These are phyloP conservation scores for Mollisia scopiformis DNA, from an alignment of 2,329 filamentous ascomycete species.

Conservation along the genomic window DNA sequence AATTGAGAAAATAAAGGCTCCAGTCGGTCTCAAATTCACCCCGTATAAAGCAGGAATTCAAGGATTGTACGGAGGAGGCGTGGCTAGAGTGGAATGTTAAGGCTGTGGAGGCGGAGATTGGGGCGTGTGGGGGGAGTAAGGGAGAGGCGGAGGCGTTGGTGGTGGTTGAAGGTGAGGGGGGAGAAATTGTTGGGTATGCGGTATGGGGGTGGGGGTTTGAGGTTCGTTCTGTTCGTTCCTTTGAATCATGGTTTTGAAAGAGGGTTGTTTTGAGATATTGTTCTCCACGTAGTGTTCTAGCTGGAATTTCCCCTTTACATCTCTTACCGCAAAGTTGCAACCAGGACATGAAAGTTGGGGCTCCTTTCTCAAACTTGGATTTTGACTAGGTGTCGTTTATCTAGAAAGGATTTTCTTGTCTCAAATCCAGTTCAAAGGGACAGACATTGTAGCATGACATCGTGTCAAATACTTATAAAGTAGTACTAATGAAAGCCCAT, in stretches of 20 bases:
- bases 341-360: too few relatives aligned
- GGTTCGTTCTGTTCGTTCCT: background rate
- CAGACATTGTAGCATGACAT: too few relatives aligned
- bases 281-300: background rate
- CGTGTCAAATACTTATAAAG: too few relatives aligned
- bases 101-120: background rate
- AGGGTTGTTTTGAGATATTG: background rate
- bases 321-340: too few relatives aligned
- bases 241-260: background rate
- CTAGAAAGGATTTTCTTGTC: too few relatives aligned
- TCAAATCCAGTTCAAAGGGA: too few relatives aligned
- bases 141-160: background rate
- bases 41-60: background rate
- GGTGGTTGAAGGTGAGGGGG: slow-evolving; percentile 4
- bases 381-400: too few relatives aligned
- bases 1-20: background rate
- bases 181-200: slow-evolving; percentile 4
- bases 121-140: background rate
- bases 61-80: background rate
- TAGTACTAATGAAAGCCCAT: background rate
- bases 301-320: too few relatives aligned
- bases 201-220: background rate
- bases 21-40: background rate
- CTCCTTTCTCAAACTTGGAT: too few relatives aligned
- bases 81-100: background rate